Base-by-base conservation (phyloP, 163 green algal genomes). In the Chloromonas sp. region DNA sequence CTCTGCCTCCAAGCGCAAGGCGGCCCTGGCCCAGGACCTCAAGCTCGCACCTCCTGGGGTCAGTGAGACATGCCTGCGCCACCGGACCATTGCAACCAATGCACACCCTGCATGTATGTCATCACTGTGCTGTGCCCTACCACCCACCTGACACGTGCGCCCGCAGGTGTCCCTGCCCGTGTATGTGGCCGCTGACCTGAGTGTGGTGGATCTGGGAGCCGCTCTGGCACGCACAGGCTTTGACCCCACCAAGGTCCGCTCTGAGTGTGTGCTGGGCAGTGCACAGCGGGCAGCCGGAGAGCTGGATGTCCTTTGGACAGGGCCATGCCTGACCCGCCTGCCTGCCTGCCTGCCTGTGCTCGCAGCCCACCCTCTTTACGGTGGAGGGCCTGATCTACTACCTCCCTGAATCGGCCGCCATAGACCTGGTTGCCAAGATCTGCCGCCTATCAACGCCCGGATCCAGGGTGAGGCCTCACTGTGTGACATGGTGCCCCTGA, bases 351-450 rank as follows among this genome's bases (percentile, higher is more conserved):
- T 11, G 60, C 71, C 2, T 61, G 59, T 61, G 81, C 58, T 70
- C 78, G 0, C 74, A 90, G 84, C 86, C 84, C 11, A 92, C 91
- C 1, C 70, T 94, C 62, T 93, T 94, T 83, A 93, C 90, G 2
- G 89, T 93, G 59, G 92, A 96, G 87, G 93, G 88, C 14, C 89
- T 96, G 5, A 84, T 94, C 60, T 95, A 95, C 88, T 96, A 96
- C 86, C 87, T 96, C 15, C 89, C 88, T 0, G 13, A 85, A 61
- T 60, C 70, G 1, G 89, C 91, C 2, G 89, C 86, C 1, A 15
- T 86, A 2, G 77, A 76, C 2, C 89, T 95, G 82, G 78, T 95
- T 0, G 82, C n/a, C 0, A 82, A 87, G 57, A 61, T 95, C 79
- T 74, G 86, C 1, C 76, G 14, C 0, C 81, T 93, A 60, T 86